Base-by-base conservation (phyloP, 768 basidiomycete genomes). In the Phylloporus sp. region DNA sequence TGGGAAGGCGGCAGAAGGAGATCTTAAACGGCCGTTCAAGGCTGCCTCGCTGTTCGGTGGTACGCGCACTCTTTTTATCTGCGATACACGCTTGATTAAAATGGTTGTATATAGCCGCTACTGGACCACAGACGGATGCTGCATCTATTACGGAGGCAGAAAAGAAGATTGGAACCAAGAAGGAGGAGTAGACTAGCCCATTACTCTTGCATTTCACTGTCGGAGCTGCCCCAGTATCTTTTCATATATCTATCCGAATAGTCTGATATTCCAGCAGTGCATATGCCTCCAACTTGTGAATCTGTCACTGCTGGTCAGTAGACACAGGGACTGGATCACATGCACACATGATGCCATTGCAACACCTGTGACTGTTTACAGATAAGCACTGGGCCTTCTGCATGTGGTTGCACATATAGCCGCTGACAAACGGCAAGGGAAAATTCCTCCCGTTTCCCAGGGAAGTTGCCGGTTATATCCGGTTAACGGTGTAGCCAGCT, bases 1-100 rank as follows among this genome's bases (percentile, higher is more conserved):
- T 22, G 89, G 89, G 32, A 80, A 86, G 68, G 75, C 80, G 15
- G 83, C 94, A 1, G 85, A 85, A 22, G 95, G 93, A 12, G 91
- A 94, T 60, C 78, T 97, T 55, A 83, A 91, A 73, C 78, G 95
- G 58, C 95, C 95, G 0, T 97, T 94, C 80, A 92, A 91, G 70
- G 73, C 75, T 20, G 75, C 78, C 12, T 80, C 86, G 42, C 70
- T 95, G 71, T 86, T 93, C 53, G 91, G 89, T 57, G 72, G 84
- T 85, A 55, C 49, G 81, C 72, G 0, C 34, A 26, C 24, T 3
- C 5, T 42, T 22, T 34, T 26, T 6, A 5, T 39, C 44, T 34
- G 8, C 36, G 8, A 9, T 49, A 12, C 28, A 13, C 31, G 13
- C 16, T 11, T 9, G 24, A 39, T 38, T 49, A 27, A 56, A 24